These are phyloP conservation scores for Tuctoria greenei DNA, from an alignment of 176 grass and related monocot species.

Conservation along the genomic window DNA sequence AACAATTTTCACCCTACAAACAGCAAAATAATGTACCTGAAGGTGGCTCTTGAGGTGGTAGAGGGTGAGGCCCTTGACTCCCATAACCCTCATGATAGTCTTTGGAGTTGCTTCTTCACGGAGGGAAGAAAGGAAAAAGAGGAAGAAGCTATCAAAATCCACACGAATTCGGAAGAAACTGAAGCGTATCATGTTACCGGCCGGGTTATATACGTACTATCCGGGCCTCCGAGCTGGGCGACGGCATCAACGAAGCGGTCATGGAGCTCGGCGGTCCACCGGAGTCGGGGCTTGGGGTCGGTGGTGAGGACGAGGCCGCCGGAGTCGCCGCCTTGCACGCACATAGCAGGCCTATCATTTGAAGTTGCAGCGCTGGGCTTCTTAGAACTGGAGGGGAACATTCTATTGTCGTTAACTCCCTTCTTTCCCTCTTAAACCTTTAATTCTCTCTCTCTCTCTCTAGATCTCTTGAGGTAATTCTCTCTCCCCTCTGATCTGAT, in stretches of 20 bases:
- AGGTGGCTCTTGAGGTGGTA: conserved; percentile 98
- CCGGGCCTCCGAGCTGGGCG: conserved; percentile 87
- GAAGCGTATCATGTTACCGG: not conserved
- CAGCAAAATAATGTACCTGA: conserved; percentile 60
- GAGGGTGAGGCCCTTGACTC: conserved; percentile 93
- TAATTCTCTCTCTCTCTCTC: conserved; percentile 71
- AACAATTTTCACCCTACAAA: too few species aligned
- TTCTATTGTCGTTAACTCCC: conserved; percentile 48
- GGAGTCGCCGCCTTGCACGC: conserved; percentile 80
- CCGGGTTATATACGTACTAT: conserved; percentile 64
- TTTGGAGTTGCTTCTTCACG: conserved; percentile 88
- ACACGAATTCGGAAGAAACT: not conserved
- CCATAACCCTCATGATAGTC: conserved; percentile 99
- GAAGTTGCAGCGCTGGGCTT: conserved; percentile 56
- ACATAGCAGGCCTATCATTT: conserved; percentile 69
- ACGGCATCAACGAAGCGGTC: conserved; percentile 95
- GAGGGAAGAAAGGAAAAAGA: not conserved
- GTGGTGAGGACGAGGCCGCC: conserved; percentile 96
- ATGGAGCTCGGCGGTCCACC: conserved; percentile 95
- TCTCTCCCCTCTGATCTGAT: conserved; percentile 51
- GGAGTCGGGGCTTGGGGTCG: conserved; percentile 93
- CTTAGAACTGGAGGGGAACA: conserved; percentile 88
- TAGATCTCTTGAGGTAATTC: conserved; percentile 46
- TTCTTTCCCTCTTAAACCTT: conserved; percentile 50
- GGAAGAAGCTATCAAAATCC: conserved; percentile 4